These are phyloP conservation scores for Durio zibethinus DNA, from an alignment of 345 rosid genomes.

Conservation along the genomic window DNA sequence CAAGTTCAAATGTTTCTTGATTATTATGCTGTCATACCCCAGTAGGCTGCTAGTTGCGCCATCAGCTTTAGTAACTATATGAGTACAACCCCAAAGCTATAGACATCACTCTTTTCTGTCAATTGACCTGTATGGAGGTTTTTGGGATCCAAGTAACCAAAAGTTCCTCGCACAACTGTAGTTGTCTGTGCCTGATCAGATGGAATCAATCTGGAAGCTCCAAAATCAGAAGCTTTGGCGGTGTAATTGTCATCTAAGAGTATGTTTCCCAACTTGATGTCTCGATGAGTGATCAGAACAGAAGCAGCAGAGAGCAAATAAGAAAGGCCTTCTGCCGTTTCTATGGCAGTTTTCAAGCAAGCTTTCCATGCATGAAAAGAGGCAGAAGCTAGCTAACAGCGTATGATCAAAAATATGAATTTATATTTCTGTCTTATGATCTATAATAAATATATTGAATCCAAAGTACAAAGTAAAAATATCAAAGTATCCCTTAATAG, in stretches of 20 bases:
- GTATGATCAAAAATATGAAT: too few relatives aligned
- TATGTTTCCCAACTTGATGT: conserved; percentile 40
- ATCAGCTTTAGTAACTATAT: not conserved
- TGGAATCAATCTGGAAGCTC: conserved; percentile 37
- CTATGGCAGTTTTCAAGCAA: conserved; percentile 34
- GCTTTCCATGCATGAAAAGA: conserved; percentile 28
- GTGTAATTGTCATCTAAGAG: conserved; percentile 31
- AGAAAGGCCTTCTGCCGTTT: conserved; percentile 31
- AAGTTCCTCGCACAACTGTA: conserved; percentile 18
- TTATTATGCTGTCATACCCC: not conserved
- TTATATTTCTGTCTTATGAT: too few relatives aligned
- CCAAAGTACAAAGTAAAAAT: too few relatives aligned
- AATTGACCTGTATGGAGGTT: conserved; percentile 3
- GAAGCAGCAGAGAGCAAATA: conserved; percentile 41
- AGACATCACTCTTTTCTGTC: conserved; percentile 37
- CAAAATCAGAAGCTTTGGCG: conserved; percentile 49
- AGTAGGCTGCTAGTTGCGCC: not conserved
- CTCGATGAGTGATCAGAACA: conserved; percentile 35
- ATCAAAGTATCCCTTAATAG: too few relatives aligned
- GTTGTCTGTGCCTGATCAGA: conserved; percentile 35
- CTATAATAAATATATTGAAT: too few relatives aligned
- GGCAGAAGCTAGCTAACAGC: not conserved
- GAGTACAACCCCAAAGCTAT: conserved; percentile 41
- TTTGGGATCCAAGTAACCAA: conserved; percentile 6
- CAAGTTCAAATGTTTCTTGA: not conserved